Percentiles rank a stretch among this genome's conserved stretches.
phyloP scores from a whole-genome alignment of 352 stramenopile genomes.

The Saprolegnia parasitica region DNA sequence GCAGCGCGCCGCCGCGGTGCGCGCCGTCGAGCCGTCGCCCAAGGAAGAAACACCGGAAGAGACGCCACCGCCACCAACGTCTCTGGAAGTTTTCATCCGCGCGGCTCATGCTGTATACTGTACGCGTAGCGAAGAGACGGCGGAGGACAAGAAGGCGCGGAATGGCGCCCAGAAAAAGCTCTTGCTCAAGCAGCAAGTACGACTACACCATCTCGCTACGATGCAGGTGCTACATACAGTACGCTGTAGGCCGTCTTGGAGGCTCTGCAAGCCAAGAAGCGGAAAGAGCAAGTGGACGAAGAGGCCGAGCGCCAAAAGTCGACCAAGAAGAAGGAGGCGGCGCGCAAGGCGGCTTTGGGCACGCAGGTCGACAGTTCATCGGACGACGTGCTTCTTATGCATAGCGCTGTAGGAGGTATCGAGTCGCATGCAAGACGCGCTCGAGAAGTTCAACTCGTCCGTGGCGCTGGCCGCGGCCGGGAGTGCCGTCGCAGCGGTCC shows the following conservation, averaged over 20 bases:
- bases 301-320: slow-evolving; percentile 49
- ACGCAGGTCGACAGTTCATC: slow-evolving; percentile 37
- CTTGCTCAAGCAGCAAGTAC: slow-evolving; percentile 46
- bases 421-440: slow-evolving; percentile 32
- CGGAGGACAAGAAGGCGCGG: slow-evolving; percentile 31
- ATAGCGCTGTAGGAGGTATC: neutral
- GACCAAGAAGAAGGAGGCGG: slow-evolving; percentile 47
- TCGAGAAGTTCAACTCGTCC: slow-evolving; percentile 27
- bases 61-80: slow-evolving; percentile 28
- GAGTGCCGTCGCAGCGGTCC: slow-evolving; percentile 26
- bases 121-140: slow-evolving; percentile 34
- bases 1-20: slow-evolving; percentile 16
- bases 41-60: slow-evolving; percentile 30
- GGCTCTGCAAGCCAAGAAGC: slow-evolving; percentile 45
- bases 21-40: slow-evolving; percentile 19
- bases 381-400: neutral
- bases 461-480: neutral
- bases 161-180: slow-evolving; percentile 37
- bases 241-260: slow-evolving; percentile 41
- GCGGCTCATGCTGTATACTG: slow-evolving; percentile 14
- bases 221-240: neutral
- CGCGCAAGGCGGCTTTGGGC: slow-evolving; percentile 52
- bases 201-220: neutral
- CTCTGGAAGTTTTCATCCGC: neutral
- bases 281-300: slow-evolving; percentile 36